Conservation (phyloP, 2,329 filamentous ascomycete species). For the Ceratocystis albifundus region DNA sequence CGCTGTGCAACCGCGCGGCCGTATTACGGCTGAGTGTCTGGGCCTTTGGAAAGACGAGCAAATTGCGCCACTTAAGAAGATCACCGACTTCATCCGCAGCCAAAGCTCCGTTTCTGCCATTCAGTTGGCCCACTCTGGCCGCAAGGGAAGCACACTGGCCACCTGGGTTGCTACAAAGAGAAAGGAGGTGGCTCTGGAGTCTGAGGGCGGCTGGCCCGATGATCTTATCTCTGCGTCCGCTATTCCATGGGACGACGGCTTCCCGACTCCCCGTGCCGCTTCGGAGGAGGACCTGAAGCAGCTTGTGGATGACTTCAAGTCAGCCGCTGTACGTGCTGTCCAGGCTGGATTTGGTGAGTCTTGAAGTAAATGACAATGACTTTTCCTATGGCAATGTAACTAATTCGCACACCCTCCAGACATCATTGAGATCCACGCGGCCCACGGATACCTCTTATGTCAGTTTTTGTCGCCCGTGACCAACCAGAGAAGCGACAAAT, state of each 20-base stretch:
- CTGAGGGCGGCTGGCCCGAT: conserved; percentile 45
- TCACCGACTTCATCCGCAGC: conserved; percentile 68
- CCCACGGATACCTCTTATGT: conserved; percentile 55
- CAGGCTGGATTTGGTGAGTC: conserved; percentile 47
- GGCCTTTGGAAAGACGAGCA: conserved; percentile 81
- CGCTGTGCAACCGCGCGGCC: conserved; percentile 59
- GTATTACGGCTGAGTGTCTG: conserved; percentile 69
- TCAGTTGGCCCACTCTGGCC: conserved; percentile 71
- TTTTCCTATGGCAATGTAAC: too few species aligned
- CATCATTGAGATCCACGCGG: conserved; percentile 56
- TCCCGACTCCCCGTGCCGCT: conserved; percentile 55
- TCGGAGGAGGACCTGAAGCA: conserved; percentile 54
- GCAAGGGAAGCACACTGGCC: conserved; percentile 50
- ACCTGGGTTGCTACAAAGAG: conserved; percentile 50
- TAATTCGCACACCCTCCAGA: conserved; percentile 34
- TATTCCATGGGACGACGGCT: conserved; percentile 48
- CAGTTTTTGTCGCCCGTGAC: conserved; percentile 51
- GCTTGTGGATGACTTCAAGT: conserved; percentile 51
- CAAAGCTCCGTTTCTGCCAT: conserved; percentile 68
- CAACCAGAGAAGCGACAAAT: conserved; percentile 52
- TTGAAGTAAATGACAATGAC: too few species aligned
- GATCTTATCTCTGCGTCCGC: conserved; percentile 42
- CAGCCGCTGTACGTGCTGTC: conserved; percentile 48
- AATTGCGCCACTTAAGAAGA: conserved; percentile 55
- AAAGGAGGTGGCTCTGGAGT: conserved; percentile 42